These are phyloP conservation scores for Scenedesmus sp. DNA, from an alignment of 163 green algal species.

Conservation along the genomic window DNA sequence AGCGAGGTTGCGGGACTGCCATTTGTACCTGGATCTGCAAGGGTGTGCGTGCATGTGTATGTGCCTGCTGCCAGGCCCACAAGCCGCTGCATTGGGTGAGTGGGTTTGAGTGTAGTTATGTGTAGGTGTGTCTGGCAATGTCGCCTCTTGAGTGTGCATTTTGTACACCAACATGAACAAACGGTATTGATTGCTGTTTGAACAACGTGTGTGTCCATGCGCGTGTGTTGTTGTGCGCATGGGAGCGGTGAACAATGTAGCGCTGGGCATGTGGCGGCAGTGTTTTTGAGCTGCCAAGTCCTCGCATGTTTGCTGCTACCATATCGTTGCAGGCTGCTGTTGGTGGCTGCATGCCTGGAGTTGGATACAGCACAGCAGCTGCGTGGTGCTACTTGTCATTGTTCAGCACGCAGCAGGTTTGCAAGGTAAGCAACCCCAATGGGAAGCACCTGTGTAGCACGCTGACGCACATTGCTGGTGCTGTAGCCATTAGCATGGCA, in stretches of 20 bases:
- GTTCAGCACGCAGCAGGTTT: background rate
- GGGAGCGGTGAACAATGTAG: background rate
- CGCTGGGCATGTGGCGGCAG: background rate
- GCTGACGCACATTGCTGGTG: background rate
- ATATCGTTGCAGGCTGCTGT: background rate
- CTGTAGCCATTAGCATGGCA: background rate
- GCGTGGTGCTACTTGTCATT: background rate
- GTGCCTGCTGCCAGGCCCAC: background rate
- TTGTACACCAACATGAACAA: background rate
- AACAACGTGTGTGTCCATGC: background rate
- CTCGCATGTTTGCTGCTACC: background rate
- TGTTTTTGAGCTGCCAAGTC: background rate
- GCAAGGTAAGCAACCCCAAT: background rate
- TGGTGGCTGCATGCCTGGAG: background rate
- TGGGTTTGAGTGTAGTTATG: background rate
- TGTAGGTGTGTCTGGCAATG: background rate
- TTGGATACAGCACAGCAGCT: background rate
- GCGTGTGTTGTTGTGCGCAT: background rate
- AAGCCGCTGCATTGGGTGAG: background rate
- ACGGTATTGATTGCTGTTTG: background rate
- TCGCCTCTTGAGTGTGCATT: background rate
- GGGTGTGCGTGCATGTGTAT: background rate
- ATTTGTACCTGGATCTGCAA: background rate
- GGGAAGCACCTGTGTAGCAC: background rate
- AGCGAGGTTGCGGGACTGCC: background rate